Evolutionary conservation across 2,329 filamentous ascomycete species (phyloP), one percentile per base, ranked within the genome.

Genomic region (Aspergillus ustus): DNA sequence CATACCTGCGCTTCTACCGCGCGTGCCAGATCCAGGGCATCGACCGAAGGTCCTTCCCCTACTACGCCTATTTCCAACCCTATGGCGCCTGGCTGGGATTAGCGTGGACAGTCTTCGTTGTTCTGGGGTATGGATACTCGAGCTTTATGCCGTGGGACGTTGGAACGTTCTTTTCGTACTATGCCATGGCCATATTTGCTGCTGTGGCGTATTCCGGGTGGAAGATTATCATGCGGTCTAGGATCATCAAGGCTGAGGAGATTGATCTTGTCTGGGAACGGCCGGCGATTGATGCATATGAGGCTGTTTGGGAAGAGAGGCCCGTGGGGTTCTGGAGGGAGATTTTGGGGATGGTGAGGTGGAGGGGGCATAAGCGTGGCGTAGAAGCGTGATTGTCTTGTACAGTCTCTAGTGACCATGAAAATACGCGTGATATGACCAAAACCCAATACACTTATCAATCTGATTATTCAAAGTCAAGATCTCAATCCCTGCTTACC

Each of bases 161-260:
- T 4, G 48, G 25, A 8, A 76, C 68, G 57, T 80, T 80, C 69
- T 80, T 80, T 72, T 68, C 78, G 31, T 84, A 84, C 76, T 87
- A 86, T 73, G 81, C 82, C 44, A 85, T 86, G 82, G 75, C 83
- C 59, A 70, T 86, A 6, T 73, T 87, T 28, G 80, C 82, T 0
- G 79, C 82, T 5, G 68, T 84, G 29, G 73, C 85, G 20, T 89
- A 83, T 69, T 59, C 82, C 29, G 79, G 78, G 67, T 91, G 87
- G 86, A 91, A 91, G 76, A n/a, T 90, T 1, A 15, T 85, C 70
- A 85, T 87, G 77, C 79, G 78, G 60, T 90, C 87, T 1, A 80
- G 79, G 58, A 77, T 84, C 57, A 76, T 87, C 29, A 73, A 74
- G 1, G 79, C 87, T 0, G 70, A 78, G 6, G 82, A 89, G 69